These are phyloP conservation scores for Hansenula anomala DNA, from an alignment of 1,139 yeast species.

Conservation along the genomic window DNA sequence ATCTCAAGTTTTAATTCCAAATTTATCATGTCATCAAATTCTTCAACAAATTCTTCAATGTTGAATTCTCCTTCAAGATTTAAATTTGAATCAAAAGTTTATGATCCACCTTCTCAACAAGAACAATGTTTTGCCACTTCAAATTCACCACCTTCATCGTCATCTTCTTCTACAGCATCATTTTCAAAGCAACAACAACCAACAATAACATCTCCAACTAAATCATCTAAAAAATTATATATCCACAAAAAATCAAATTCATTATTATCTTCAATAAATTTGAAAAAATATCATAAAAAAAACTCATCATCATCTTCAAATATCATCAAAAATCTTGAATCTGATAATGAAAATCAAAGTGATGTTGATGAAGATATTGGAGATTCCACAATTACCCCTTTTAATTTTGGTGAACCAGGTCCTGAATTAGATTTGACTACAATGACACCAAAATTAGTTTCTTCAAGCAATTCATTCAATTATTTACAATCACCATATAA, in stretches of 20 bases:
- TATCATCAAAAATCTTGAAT: neutral
- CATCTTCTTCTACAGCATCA: slow-evolving; percentile 1
- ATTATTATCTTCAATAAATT: slow-evolving; percentile 13
- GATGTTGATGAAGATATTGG: slow-evolving; percentile 8
- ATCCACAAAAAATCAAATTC: slow-evolving; percentile 22
- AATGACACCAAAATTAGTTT: slow-evolving; percentile 16
- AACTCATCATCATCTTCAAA: slow-evolving; percentile 6
- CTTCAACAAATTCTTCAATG: slow-evolving; percentile 10
- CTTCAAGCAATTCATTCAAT: too few relatives aligned
- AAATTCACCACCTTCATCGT: slow-evolving; percentile 1
- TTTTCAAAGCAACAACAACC: too few relatives aligned
- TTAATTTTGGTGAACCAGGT: slow-evolving; percentile 23
- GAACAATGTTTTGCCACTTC: neutral
- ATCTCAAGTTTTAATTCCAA: slow-evolving; percentile 7
- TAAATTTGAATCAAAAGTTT: slow-evolving; percentile 27
- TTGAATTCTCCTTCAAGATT: slow-evolving; percentile 23
- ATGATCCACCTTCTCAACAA: slow-evolving; percentile 23
- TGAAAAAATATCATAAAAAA: slow-evolving; percentile 16
- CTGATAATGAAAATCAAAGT: slow-evolving; percentile 6
- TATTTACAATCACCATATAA: too few relatives aligned
- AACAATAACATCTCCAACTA: neutral
- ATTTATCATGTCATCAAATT: slow-evolving; percentile 7
- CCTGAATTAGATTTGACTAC: slow-evolving; percentile 20
- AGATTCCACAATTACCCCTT: slow-evolving; percentile 19
- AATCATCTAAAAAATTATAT: neutral